Conservation (phyloP, 108 stramenopile genomes). For the Nitzschia inconspicua region DNA sequence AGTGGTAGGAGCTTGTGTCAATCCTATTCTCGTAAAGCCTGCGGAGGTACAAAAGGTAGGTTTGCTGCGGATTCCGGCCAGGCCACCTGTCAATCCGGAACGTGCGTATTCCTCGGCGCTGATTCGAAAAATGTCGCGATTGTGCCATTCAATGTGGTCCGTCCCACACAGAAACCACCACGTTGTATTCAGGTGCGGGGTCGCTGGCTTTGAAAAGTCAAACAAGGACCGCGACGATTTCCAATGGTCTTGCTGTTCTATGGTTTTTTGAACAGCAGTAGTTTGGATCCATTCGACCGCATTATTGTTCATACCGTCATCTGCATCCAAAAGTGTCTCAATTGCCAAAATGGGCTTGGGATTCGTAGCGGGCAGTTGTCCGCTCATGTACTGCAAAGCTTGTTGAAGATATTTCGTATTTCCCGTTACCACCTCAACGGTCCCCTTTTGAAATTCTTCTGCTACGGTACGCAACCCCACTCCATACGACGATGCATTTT, state of each 20-base stretch:
- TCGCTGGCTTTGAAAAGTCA: not conserved
- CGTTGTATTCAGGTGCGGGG: not conserved
- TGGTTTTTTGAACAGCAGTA: not conserved
- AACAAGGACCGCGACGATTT: not conserved
- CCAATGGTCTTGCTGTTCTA: not conserved
- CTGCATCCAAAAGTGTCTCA: constrained; percentile 9
- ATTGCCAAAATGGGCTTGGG: not conserved
- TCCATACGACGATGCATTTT: not conserved
- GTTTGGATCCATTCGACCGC: constrained; percentile 11
- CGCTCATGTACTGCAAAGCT: not conserved
- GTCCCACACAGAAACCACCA: constrained; percentile 12
- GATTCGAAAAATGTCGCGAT: not conserved
- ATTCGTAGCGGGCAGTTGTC: not conserved
- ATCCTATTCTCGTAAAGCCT: constrained; percentile 5
- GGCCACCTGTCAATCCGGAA: not conserved
- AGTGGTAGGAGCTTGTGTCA: not conserved
- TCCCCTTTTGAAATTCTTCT: not conserved
- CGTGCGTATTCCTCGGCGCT: not conserved
- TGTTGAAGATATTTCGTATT: not conserved
- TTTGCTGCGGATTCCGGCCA: constrained; percentile 1
- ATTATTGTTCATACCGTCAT: constrained; percentile 9
- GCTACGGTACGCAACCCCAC: constrained; percentile 1
- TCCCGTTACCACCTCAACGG: not conserved
- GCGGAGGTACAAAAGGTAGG: constrained; percentile 12
- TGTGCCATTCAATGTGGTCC: constrained; percentile 18